Evolutionary conservation across 2,329 filamentous ascomycete genomes (phyloP).

Genomic region (Colletotrichum plurivorum): DNA sequence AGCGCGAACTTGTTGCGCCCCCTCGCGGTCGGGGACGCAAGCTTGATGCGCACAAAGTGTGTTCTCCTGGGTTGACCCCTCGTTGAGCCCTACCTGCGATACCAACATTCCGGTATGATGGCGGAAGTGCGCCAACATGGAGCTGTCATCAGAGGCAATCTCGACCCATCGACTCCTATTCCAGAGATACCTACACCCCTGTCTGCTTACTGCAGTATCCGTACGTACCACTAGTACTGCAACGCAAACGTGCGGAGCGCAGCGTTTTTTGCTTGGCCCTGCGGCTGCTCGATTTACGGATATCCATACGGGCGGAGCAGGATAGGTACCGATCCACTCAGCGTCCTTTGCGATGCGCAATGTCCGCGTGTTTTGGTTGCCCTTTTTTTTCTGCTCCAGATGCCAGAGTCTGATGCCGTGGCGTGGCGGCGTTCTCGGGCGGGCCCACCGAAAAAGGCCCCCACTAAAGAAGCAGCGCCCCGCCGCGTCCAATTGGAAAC

Average conservation of each 20-base stretch:
- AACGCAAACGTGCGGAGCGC: background rate
- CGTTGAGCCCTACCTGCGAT: constrained; percentile 2
- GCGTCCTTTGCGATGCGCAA: background rate
- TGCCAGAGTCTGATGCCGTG: background rate
- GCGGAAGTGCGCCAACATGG: background rate
- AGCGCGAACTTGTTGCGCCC: background rate
- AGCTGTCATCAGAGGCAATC: constrained; percentile 28
- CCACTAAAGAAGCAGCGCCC: constrained; percentile 34
- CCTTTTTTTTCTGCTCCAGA: constrained; percentile 6
- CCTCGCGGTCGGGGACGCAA: background rate
- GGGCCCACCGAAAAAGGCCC: constrained; percentile 2
- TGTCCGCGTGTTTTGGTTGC: background rate
- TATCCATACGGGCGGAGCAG: constrained; percentile 25
- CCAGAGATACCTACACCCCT: background rate
- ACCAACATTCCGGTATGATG: too few species aligned
- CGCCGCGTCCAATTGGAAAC: constrained; percentile 20
- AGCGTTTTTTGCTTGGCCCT: background rate
- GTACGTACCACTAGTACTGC: background rate
- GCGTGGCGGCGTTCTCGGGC: background rate
- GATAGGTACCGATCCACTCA: background rate
- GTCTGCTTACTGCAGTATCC: background rate
- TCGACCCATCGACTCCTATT: constrained; percentile 19
- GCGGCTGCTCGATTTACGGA: constrained; percentile 35
- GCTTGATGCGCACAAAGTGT: background rate
- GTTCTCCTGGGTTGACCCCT: constrained; percentile 4